Percentiles rank a stretch among this genome's conserved stretches.
Conservation (phyloP, 306 rosid species). For the Pterocarpus macrocarpus region DNA sequence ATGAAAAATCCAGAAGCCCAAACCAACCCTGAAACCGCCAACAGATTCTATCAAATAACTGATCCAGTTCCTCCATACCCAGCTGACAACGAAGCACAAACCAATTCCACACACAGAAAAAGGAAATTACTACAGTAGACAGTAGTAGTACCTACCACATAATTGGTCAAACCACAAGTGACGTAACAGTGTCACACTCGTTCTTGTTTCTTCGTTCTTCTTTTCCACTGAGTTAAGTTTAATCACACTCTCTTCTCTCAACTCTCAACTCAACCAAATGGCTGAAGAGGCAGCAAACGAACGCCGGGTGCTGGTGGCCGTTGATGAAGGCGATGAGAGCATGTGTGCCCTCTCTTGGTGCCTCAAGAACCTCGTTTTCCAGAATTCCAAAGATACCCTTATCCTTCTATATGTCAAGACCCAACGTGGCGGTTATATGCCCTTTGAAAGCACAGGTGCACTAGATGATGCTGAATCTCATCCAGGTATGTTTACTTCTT, state of each 20-base stretch:
- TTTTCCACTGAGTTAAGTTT: neutral
- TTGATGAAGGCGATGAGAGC: constrained; percentile 84
- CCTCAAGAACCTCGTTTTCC: constrained; percentile 58
- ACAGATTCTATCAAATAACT: constrained; percentile 11
- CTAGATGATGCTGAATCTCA: constrained; percentile 6
- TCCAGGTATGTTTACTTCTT: neutral
- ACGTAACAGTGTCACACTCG: no score
- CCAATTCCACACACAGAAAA: neutral
- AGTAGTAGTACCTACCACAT: neutral
- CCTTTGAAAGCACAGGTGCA: constrained; percentile 62
- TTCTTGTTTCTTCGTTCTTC: neutral
- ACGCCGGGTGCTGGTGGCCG: constrained; percentile 76
- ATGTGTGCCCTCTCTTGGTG: constrained; percentile 80
- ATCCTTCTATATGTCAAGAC: constrained; percentile 74
- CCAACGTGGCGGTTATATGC: constrained; percentile 45
- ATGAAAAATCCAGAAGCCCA: constrained; percentile 28
- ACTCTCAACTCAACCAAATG: constrained; percentile 41
- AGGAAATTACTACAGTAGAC: neutral
- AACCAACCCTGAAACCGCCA: constrained; percentile 54
- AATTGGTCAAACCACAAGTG: neutral
- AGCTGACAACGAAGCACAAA: neutral
- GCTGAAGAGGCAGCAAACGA: constrained; percentile 52
- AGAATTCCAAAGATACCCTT: constrained; percentile 68
- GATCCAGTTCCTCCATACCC: no score
- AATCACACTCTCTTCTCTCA: neutral